phyloP scores from a whole-genome alignment of 768 basidiomycete species.

The Suillus fuscotomentosus region DNA sequence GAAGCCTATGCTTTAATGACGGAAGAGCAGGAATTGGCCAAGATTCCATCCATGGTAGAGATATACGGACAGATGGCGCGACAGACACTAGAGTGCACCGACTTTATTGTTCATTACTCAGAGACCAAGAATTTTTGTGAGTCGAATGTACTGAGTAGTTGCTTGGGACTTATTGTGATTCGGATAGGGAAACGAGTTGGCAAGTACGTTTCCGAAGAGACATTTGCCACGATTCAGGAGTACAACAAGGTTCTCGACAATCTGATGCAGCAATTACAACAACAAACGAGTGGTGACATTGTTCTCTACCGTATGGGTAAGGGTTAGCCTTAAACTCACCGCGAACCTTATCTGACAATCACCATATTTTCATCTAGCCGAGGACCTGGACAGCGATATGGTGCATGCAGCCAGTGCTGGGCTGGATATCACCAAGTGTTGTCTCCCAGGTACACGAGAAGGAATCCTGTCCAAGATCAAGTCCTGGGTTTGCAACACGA shows the following conservation, averaged over 20 bases:
- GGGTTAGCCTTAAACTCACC: background rate
- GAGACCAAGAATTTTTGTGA: conserved; percentile 22
- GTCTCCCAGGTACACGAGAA: conserved; percentile 14
- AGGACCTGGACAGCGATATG: background rate
- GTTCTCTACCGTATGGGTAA: background rate
- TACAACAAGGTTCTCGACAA: background rate
- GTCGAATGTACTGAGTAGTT: background rate
- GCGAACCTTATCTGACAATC: background rate
- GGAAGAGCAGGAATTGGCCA: background rate
- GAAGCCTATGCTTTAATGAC: background rate
- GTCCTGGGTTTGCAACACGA: conserved; percentile 10
- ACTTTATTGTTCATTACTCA: conserved; percentile 27
- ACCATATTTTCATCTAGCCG: background rate
- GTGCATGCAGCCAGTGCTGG: background rate
- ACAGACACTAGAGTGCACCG: conserved; percentile 24
- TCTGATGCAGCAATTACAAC: conserved; percentile 1
- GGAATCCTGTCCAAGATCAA: conserved; percentile 13
- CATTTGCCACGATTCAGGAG: background rate
- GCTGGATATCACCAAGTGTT: conserved; percentile 3
- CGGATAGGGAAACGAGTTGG: background rate
- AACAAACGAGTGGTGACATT: background rate
- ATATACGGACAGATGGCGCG: background rate
- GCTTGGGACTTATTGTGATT: background rate
- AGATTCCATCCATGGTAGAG: background rate
- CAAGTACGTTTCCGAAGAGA: background rate